phyloP scores from a whole-genome alignment of 768 basidiomycete genomes.

The Suillus luteus region DNA sequence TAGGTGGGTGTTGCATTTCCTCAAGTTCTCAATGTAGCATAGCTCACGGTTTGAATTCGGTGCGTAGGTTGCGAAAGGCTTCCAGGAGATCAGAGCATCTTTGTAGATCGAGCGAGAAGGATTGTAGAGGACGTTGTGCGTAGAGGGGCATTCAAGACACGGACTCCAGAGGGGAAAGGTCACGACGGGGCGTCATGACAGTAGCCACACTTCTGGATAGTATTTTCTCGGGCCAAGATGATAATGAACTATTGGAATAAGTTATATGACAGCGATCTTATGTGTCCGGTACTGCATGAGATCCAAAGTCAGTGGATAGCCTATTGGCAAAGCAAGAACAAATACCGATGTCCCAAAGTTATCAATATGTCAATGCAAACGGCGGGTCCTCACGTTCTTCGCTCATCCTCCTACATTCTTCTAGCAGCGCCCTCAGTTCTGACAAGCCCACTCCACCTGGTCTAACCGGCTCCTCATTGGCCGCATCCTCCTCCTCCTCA shows the following conservation, averaged over 20 bases:
- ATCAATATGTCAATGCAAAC: slow-evolving; percentile 23
- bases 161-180: slow-evolving; percentile 71
- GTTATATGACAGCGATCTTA: neutral
- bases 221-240: neutral
- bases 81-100: slow-evolving; percentile 15
- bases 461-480: slow-evolving; percentile 29
- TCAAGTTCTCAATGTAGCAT: neutral
- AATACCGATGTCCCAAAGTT: neutral
- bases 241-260: neutral
- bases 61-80: slow-evolving; percentile 31
- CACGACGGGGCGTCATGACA: slow-evolving; percentile 33
- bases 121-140: slow-evolving; percentile 59
- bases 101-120: slow-evolving; percentile 42
- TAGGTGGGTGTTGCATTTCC: slow-evolving; percentile 55
- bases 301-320: neutral
- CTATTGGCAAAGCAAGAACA: neutral
- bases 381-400: slow-evolving; percentile 31
- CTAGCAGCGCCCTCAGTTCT: slow-evolving; percentile 56
- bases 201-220: neutral
- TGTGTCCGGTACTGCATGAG: neutral
- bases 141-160: slow-evolving; percentile 71
- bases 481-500: slow-evolving; percentile 29
- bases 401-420: slow-evolving; percentile 54
- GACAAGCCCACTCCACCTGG: slow-evolving; percentile 32
- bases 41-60: neutral